phyloP scores from a whole-genome alignment of 1,139 yeast species.

The Saccharomyces hybrid region DNA sequence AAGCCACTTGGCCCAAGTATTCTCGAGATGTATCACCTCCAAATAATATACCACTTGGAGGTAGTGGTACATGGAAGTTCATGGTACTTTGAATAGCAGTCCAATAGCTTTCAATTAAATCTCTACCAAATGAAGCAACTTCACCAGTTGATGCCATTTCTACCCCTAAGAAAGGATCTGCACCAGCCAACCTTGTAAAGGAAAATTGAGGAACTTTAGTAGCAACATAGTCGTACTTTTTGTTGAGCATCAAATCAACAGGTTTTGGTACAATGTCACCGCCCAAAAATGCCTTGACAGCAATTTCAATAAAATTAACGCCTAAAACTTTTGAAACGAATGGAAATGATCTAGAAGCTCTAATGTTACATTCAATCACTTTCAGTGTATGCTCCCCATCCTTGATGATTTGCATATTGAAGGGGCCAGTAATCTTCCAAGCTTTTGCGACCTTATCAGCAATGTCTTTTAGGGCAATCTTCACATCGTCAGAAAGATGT shows the following conservation, averaged over 20 bases:
- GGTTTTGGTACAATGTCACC: conserved; percentile 47
- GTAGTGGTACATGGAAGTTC: conserved; percentile 90
- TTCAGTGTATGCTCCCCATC: conserved; percentile 59
- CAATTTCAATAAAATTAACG: conserved; percentile 86
- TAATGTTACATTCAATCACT: conserved; percentile 96
- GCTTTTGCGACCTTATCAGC: conserved; percentile 92
- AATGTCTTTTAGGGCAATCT: conserved; percentile 62
- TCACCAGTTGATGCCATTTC: conserved; percentile 99
- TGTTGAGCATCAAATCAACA: conserved; percentile 54
- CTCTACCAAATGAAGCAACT: conserved; percentile 90
- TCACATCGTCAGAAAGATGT: conserved; percentile 49
- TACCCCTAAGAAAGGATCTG: conserved; percentile 97
- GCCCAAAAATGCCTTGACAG: conserved; percentile 77
- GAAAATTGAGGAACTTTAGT: conserved; percentile 98
- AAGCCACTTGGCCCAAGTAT: conserved; percentile 66
- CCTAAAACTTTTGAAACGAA: conserved; percentile 96
- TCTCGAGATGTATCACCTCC: conserved; percentile 85
- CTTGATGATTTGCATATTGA: conserved; percentile 94
- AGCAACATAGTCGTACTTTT: conserved; percentile 67
- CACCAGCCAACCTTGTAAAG: conserved; percentile 96
- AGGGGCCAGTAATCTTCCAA: conserved; percentile 95
- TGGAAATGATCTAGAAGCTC: conserved; percentile 99
- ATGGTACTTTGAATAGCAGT: conserved; percentile 92
- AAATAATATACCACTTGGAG: conserved; percentile 81
- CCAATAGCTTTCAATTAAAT: conserved; percentile 91